Evolutionary conservation across 768 basidiomycete genomes (phyloP).

Genomic region (Tricholoma flavovirens): DNA sequence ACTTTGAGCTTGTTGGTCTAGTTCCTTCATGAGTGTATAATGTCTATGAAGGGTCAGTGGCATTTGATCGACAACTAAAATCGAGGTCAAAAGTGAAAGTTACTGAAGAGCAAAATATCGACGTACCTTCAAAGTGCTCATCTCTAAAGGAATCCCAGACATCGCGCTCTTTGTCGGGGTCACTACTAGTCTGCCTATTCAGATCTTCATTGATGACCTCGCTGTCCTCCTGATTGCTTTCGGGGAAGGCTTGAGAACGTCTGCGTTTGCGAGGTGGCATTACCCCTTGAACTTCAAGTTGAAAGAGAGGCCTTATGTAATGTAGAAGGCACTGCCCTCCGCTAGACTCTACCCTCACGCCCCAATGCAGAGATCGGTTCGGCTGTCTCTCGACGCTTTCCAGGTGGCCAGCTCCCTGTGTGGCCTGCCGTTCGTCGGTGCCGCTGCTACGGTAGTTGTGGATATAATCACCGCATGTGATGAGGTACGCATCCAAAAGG

Average conservation of each 20-base stretch:
- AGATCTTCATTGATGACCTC: conserved; percentile 2
- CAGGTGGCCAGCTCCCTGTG: conserved; percentile 39
- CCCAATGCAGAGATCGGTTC: conserved; percentile 16
- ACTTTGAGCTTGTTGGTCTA: conserved; percentile 66
- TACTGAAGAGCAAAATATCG: neutral
- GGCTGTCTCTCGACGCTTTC: conserved; percentile 23
- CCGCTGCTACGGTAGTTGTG: conserved; percentile 36
- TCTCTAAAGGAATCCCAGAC: conserved; percentile 75
- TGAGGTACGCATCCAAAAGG: conserved; percentile 45
- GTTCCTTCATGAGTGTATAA: conserved; percentile 62
- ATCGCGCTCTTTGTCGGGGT: conserved; percentile 49
- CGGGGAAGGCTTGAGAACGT: conserved; percentile 35
- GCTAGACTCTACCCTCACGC: too few species aligned
- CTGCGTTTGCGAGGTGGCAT: conserved; percentile 42
- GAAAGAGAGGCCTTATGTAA: too few species aligned
- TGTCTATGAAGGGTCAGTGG: conserved; percentile 71
- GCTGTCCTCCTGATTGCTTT: conserved; percentile 19
- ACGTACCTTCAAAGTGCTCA: conserved; percentile 71
- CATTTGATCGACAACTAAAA: conserved; percentile 68
- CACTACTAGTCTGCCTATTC: conserved; percentile 14
- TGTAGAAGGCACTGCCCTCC: too few species aligned
- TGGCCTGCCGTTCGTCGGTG: conserved; percentile 41
- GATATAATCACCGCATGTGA: conserved; percentile 42
- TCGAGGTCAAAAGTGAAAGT: neutral
- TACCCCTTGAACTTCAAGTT: too few species aligned